Evolutionary conservation across 2,329 filamentous ascomycete genomes (phyloP).

Genomic region (Fusarium agapanthi): DNA sequence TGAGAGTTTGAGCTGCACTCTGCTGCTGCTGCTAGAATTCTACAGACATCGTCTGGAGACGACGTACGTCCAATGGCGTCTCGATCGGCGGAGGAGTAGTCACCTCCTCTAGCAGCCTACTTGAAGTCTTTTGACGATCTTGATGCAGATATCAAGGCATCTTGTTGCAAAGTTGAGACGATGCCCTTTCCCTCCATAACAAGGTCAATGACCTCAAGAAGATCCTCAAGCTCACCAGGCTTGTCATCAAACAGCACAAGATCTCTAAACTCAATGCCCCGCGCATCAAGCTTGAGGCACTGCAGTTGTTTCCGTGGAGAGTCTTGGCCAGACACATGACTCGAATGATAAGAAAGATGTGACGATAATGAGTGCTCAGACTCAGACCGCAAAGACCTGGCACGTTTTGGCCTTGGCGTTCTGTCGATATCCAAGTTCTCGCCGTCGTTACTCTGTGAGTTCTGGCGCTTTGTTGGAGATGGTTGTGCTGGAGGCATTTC

Average conservation of each 20-base stretch:
- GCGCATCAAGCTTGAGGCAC: no score
- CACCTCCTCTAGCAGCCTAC: not conserved
- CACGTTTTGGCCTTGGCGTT: no score
- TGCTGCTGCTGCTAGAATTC: not conserved
- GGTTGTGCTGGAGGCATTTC: no score
- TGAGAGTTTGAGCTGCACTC: slow-evolving; percentile 5
- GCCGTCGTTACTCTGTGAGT: no score
- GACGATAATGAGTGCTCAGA: no score
- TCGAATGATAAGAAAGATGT: not conserved
- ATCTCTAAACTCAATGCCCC: not conserved
- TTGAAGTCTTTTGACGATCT: not conserved
- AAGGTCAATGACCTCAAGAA: not conserved
- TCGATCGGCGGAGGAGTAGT: not conserved
- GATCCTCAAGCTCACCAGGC: not conserved
- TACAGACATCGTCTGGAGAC: not conserved
- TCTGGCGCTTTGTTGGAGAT: no score
- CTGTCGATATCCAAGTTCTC: no score
- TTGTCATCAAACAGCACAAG: not conserved
- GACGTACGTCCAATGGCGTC: slow-evolving; percentile 12
- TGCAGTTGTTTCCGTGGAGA: not conserved
- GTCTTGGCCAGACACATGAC: not conserved
- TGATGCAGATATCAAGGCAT: not conserved
- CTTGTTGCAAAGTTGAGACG: not conserved
- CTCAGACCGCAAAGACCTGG: no score
- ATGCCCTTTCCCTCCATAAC: not conserved